Evolutionary conservation across 2,329 filamentous ascomycete species (phyloP).

Genomic region (Ophiocordyceps unilateralis): DNA sequence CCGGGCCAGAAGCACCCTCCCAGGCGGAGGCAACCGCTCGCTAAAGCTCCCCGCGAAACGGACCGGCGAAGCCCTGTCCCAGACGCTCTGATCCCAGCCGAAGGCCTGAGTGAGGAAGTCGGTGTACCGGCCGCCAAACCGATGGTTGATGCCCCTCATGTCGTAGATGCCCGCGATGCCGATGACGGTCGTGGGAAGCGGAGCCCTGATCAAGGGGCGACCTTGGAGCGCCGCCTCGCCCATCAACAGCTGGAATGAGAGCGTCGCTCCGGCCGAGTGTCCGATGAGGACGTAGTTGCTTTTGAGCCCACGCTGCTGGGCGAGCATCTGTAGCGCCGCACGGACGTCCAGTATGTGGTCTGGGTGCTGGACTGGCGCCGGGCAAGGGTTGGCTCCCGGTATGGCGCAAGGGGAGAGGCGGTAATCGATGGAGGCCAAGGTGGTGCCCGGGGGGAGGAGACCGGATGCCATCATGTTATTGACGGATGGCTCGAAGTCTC

Average conservation of each 20-base stretch:
- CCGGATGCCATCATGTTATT: neutral
- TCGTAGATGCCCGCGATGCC: slow-evolving; percentile 52
- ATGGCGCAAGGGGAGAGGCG: neutral
- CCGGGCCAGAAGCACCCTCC: slow-evolving; percentile 23
- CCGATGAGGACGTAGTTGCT: neutral
- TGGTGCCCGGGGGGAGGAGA: neutral
- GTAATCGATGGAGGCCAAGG: neutral
- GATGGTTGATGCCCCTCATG: slow-evolving; percentile 32
- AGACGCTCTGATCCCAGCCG: slow-evolving; percentile 29
- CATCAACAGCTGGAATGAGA: neutral
- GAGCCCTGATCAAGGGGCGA: slow-evolving; percentile 6
- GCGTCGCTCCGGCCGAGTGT: neutral
- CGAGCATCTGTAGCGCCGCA: neutral
- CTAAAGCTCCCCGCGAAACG: slow-evolving; percentile 23
- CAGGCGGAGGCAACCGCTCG: slow-evolving; percentile 17
- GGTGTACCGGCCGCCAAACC: slow-evolving; percentile 30
- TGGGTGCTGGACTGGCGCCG: neutral
- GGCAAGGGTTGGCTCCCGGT: neutral
- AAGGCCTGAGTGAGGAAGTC: slow-evolving; percentile 44
- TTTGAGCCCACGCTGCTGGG: neutral
- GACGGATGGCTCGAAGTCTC: neutral
- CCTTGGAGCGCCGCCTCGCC: neutral
- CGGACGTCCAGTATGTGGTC: neutral
- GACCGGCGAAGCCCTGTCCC: slow-evolving; percentile 39
- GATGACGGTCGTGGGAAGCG: slow-evolving; percentile 35